Base-by-base conservation (phyloP, 805 yeast genomes). In the Phaffomyces antillensis region DNA sequence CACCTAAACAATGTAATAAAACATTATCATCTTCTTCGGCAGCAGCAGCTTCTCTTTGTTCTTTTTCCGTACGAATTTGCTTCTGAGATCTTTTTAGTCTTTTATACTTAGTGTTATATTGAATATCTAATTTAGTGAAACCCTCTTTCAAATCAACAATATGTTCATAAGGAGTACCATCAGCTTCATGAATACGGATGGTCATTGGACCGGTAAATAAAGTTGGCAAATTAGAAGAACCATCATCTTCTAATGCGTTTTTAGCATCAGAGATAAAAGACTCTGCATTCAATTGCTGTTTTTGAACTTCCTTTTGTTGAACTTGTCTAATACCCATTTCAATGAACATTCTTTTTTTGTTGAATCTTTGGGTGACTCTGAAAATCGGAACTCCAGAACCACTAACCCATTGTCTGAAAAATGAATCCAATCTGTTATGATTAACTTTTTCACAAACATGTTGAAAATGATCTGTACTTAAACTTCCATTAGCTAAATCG, bases 91-190 rank as follows among this genome's bases (percentile, higher is more conserved):
- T 79, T 56, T 83, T 86, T 46, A 85, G 65, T 50, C 96, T 78
- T 64, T 88, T 86, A 61, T 87, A 88, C 62, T 89, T 91, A 6
- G 98, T 88, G 63, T 93, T 93, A 65, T 93, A 93, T 59, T 88
- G 98, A 40, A 93, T 88, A 58, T 93, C 99, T 38, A 93, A 70
- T 58, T 86, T 88, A 0, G 96, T 86, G 52, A 81, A 79, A 1
- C 80, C 76, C 37, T 91, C 97, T 54, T 88, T 86, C 42, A 93
- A 68, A 52, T 88, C 95, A 20, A 93, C 96, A 40, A 93, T 91
- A 61, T 93, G 99, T 58, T 93, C 99, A 59, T 93, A 93, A 0
- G 99, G 99, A 0, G 98, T 88, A 9, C 99, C 99, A 63, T 93
- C 98, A 0, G 96, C 95, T 59, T 93, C 99, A 60, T 93, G 99